Conservation (phyloP, 73 alveolate genomes). For the Tetrahymena elliotti region DNA sequence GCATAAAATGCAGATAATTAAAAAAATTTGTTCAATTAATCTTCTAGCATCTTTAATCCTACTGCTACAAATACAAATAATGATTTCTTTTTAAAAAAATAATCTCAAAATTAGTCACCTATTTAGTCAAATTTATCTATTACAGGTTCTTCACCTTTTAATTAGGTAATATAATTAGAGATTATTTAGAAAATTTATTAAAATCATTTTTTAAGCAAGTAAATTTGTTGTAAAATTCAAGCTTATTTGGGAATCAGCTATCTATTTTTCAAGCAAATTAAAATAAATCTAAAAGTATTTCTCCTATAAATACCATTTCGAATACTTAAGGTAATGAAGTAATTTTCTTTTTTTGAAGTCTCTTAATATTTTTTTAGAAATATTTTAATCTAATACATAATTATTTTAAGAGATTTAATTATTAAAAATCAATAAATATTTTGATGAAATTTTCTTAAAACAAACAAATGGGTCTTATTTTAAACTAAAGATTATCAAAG, state of each 20-base stretch:
- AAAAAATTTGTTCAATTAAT: too few species aligned
- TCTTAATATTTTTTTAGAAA: background rate
- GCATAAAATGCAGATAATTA: background rate
- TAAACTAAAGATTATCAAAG: too few species aligned
- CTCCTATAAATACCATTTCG: background rate
- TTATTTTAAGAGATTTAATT: too few species aligned
- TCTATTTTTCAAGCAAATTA: background rate
- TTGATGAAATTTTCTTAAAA: too few species aligned
- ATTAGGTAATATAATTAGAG: background rate
- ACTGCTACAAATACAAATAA: background rate
- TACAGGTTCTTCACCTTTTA: background rate
- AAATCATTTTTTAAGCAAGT: background rate
- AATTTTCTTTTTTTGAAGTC: background rate
- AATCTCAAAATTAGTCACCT: background rate
- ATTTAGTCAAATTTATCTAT: too few species aligned
- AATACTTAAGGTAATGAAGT: background rate
- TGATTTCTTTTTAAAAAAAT: too few species aligned
- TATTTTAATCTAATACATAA: too few species aligned
- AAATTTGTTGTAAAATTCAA: background rate
- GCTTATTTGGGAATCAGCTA: background rate
- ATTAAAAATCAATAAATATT: too few species aligned
- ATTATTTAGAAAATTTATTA: background rate
- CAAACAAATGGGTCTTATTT: too few species aligned
- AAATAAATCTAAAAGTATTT: background rate
- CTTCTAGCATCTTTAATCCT: background rate